A percentile compares a stretch with the other conserved stretches of the same genome.
Conservation (phyloP, 2,329 filamentous ascomycete genomes). For the Podosphaera aphanis region DNA sequence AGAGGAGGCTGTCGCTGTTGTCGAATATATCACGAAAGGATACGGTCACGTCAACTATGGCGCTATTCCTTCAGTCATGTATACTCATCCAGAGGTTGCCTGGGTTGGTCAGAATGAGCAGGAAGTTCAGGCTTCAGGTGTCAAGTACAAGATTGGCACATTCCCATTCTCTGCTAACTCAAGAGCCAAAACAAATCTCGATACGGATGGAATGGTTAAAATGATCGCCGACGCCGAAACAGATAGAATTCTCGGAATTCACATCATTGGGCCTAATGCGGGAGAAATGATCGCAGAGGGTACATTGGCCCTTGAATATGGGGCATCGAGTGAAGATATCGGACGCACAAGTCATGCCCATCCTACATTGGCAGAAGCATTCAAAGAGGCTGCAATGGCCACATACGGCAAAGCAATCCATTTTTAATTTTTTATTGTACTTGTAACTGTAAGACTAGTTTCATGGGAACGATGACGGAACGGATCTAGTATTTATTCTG, state of each 20-base stretch:
- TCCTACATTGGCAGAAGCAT: constrained; percentile 68
- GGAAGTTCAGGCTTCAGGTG: constrained; percentile 70
- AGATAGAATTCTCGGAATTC: constrained; percentile 79
- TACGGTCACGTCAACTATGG: constrained; percentile 98
- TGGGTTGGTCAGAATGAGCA: constrained; percentile 98
- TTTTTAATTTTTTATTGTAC: constrained; percentile 32
- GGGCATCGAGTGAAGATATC: constrained; percentile 84
- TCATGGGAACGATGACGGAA: background rate
- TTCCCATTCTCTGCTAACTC: constrained; percentile 3
- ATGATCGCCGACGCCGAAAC: constrained; percentile 92
- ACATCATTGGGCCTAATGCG: constrained; percentile 88
- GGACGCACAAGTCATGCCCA: constrained; percentile 90
- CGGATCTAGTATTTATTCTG: background rate
- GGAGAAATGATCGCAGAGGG: constrained; percentile 99
- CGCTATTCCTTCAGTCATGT: constrained; percentile 96
- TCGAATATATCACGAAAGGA: constrained; percentile 96
- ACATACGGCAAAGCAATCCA: constrained; percentile 92
- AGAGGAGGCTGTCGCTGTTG: constrained; percentile 82
- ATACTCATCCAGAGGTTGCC: constrained; percentile 93
- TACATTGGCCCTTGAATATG: constrained; percentile 85
- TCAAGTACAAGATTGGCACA: constrained; percentile 74
- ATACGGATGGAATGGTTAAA: constrained; percentile 90
- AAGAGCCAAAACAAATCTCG: constrained; percentile 23
- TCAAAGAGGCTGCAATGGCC: constrained; percentile 98
- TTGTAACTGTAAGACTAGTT: background rate